phyloP scores from a whole-genome alignment of 257 asterid genomes.

The Striga asiatica region DNA sequence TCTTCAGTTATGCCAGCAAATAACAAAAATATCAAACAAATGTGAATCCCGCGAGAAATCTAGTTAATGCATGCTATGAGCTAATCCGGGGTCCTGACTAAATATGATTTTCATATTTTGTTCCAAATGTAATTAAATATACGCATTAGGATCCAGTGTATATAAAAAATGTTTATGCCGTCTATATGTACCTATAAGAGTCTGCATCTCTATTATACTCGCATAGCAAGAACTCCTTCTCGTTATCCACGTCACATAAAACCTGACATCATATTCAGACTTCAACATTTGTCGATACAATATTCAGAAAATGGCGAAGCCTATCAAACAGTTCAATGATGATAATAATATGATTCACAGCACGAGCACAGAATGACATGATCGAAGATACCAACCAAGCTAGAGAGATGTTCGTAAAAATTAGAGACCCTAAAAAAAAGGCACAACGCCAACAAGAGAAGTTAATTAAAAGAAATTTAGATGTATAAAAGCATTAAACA shows the following conservation, averaged over 20 bases:
- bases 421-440: too few species aligned
- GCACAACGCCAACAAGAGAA: background rate
- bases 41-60: background rate
- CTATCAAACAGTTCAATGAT: background rate
- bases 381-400: too few species aligned
- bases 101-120: too few species aligned
- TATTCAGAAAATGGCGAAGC: background rate
- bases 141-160: background rate
- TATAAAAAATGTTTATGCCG: background rate
- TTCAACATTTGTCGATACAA: background rate
- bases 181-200: constrained; percentile 77
- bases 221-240: constrained; percentile 83
- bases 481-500: background rate
- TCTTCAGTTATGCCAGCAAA: background rate
- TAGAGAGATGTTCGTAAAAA: too few species aligned
- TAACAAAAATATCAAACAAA: too few species aligned
- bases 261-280: constrained; percentile 39
- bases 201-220: constrained; percentile 99
- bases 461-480: background rate
- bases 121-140: background rate
- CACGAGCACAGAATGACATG: background rate
- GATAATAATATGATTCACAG: background rate
- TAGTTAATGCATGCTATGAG: background rate
- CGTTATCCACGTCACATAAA: constrained; percentile 61
- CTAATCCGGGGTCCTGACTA: background rate